Evolutionary conservation across 2,329 filamentous ascomycete species (phyloP).

Genomic region (Penicillium sp.): DNA sequence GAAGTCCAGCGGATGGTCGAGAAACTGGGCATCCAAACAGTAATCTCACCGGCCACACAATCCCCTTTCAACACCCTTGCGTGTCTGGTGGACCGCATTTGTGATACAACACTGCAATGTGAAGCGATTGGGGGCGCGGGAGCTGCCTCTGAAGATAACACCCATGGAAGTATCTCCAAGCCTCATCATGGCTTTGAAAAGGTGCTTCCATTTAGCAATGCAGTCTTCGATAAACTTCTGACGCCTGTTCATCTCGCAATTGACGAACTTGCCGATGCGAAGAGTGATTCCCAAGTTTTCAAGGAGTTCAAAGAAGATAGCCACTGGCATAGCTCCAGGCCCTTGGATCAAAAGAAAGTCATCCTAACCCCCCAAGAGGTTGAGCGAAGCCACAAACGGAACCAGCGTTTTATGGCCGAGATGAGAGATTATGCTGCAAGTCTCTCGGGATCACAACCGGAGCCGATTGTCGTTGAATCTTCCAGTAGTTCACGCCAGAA

Average conservation of each 20-base stretch:
- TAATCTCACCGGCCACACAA: conserved; percentile 12
- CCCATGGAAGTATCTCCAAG: background rate
- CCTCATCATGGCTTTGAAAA: background rate
- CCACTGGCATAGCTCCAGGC: conserved; percentile 38
- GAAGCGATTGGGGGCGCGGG: background rate
- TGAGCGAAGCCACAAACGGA: conserved; percentile 37
- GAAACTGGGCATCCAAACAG: background rate
- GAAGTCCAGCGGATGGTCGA: conserved; percentile 11
- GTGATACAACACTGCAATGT: background rate
- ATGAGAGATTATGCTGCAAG: conserved; percentile 69
- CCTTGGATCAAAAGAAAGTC: conserved; percentile 25
- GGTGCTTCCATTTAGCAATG: conserved; percentile 28
- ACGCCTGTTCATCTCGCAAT: conserved; percentile 25
- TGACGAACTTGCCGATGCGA: conserved; percentile 7
- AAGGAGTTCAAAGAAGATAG: conserved; percentile 33
- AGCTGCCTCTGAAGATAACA: background rate
- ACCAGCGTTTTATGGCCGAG: conserved; percentile 67
- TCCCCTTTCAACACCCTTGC: conserved; percentile 15
- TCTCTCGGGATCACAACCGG: conserved; percentile 49
- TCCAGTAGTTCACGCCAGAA: background rate
- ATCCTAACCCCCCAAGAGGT: conserved; percentile 15
- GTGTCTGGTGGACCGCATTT: conserved; percentile 5
- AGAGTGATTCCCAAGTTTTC: conserved; percentile 10
- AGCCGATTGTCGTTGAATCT: conserved; percentile 9
- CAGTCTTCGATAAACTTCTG: conserved; percentile 31